Evolutionary conservation across 2,329 filamentous ascomycete genomes (phyloP).

Genomic region (Botrytis elliptica): DNA sequence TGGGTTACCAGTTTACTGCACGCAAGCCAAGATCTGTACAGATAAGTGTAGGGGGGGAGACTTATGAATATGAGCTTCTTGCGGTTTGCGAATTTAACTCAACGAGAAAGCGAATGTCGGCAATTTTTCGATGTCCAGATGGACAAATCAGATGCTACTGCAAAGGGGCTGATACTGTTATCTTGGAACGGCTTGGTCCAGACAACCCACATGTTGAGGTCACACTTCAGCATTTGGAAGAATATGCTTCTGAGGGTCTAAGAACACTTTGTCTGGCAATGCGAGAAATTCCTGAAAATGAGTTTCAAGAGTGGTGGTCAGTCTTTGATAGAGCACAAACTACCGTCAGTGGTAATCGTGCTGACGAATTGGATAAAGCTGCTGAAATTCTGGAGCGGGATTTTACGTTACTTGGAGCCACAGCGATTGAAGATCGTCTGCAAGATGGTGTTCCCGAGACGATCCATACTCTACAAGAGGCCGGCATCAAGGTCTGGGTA

Average conservation of each 20-base stretch:
- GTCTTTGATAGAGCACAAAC: conserved; percentile 86
- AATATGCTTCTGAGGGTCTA: conserved; percentile 94
- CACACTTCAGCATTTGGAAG: conserved; percentile 94
- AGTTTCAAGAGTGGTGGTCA: conserved; percentile 82
- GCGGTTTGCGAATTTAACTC: conserved; percentile 99
- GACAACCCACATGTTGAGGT: conserved; percentile 83
- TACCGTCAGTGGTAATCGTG: conserved; percentile 87
- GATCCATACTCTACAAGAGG: conserved; percentile 93
- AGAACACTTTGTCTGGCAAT: conserved; percentile 92
- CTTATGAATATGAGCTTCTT: conserved; percentile 82
- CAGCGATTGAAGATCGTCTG: conserved; percentile 93
- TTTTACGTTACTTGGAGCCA: conserved; percentile 87
- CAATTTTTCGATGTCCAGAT: conserved; percentile 94
- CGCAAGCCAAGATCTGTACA: conserved; percentile 87
- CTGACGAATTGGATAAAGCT: conserved; percentile 94
- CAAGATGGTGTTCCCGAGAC: conserved; percentile 98
- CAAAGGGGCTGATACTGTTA: conserved; percentile 97
- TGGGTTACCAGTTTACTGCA: conserved; percentile 89
- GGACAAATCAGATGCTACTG: conserved; percentile 92
- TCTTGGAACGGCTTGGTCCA: conserved; percentile 81
- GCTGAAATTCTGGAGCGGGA: conserved; percentile 93
- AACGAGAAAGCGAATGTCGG: conserved; percentile 94
- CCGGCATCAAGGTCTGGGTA: conserved; percentile 98
- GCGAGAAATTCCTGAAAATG: conserved; percentile 86
- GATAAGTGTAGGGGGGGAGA: conserved; percentile 70